Evolutionary conservation across 2,329 filamentous ascomycete species (phyloP), one percentile per base, ranked within the genome.

Genomic region (Acarospora socialis): DNA sequence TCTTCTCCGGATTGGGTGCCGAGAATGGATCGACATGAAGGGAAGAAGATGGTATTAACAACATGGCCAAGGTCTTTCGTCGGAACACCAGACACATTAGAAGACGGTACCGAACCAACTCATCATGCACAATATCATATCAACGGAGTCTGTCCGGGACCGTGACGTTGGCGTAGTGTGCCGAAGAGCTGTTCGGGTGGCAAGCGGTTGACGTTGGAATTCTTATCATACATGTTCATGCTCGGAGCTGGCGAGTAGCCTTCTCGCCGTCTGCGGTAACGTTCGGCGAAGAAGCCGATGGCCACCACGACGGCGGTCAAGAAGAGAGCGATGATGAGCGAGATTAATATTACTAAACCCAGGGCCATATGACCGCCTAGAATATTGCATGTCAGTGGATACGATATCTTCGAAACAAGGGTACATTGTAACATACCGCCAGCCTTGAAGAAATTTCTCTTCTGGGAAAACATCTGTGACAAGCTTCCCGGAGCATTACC

Each of bases 401-500:
- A n/a, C n/a, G n/a, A n/a, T n/a, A n/a, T n/a, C n/a, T n/a, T n/a
- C n/a, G n/a, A n/a, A n/a, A n/a, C n/a, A n/a, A n/a, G n/a, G n/a
- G n/a, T n/a, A n/a, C n/a, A n/a, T n/a, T n/a, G n/a, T n/a, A 17
- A 66, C 72, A 61, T 65, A 81, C 77, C 54, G 44, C 60, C 55
- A 36, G 66, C 60, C 16, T 61, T 66, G 58, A 93, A 90, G 50
- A 81, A 81, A 49, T 80, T 74, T 40, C 77, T 63, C 29, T 81
- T 78, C 57, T 92, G 75, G 7, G 86, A 79, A 53, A 98, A 92
- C 39, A 95, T 66, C 43, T 72, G 73, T 20, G 79, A 75, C 47
- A 98, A 70, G 46, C 73, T 86, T 29, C 86, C 83, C 7, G 71
- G 62, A 8, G 73, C 73, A 46, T 73, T 66, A 8, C 66, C 57